Conservation (phyloP, 2,329 filamentous ascomycete species). For the Dactylellina parvicollis region DNA sequence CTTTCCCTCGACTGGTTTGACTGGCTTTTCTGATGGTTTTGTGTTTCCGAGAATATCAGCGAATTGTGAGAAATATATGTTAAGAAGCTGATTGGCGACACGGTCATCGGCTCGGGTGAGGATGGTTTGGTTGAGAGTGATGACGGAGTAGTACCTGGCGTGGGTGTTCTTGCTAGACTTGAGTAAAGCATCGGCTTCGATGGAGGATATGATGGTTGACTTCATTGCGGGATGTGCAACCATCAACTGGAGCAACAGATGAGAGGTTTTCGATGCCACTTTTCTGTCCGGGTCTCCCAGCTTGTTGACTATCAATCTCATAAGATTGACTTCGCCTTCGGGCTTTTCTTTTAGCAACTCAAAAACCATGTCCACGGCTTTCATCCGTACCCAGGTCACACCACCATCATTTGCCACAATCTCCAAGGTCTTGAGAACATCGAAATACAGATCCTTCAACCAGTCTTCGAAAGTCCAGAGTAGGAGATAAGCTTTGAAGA, state of each 20-base stretch:
- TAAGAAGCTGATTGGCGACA: slow-evolving; percentile 80
- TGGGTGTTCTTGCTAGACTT: slow-evolving; percentile 86
- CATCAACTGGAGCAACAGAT: slow-evolving; percentile 89
- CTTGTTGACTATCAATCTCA: slow-evolving; percentile 93
- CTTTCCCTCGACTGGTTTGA: slow-evolving; percentile 60
- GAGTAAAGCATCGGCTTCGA: slow-evolving; percentile 89
- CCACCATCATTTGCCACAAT: slow-evolving; percentile 95
- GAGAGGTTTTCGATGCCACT: slow-evolving; percentile 91
- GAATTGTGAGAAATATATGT: slow-evolving; percentile 93
- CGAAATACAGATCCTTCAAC: slow-evolving; percentile 93
- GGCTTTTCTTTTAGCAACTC: slow-evolving; percentile 93
- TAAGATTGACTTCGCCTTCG: slow-evolving; percentile 93
- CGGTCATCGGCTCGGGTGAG: slow-evolving; percentile 83
- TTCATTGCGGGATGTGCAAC: slow-evolving; percentile 94
- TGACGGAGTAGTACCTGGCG: slow-evolving; percentile 94
- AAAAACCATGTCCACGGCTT: slow-evolving; percentile 89
- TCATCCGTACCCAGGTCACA: slow-evolving; percentile 81
- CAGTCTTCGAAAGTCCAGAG: slow-evolving; percentile 94
- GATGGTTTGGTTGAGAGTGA: slow-evolving; percentile 96
- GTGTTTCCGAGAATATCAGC: slow-evolving; percentile 66
- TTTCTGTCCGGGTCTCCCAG: slow-evolving; percentile 94
- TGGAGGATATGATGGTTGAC: slow-evolving; percentile 79
- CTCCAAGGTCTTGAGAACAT: slow-evolving; percentile 89
- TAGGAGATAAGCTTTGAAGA: slow-evolving; percentile 81
- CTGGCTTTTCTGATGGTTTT: slow-evolving; percentile 65